Conservation (phyloP, 257 asterid genomes). For the Fraxinus excelsior region DNA sequence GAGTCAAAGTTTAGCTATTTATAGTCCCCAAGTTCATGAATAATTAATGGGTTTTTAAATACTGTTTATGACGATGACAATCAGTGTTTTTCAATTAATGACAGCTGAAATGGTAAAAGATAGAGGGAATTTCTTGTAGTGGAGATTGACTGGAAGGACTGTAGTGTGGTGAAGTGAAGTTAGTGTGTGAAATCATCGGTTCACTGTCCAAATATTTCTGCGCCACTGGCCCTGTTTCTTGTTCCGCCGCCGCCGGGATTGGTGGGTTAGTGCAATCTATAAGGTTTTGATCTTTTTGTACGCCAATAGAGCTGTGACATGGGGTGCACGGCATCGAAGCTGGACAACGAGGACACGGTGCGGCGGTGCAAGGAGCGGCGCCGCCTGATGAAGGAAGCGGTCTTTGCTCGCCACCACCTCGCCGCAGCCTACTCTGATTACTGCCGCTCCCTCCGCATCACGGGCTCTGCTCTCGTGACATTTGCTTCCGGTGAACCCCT, state of each 20-base stretch:
- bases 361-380: constrained; percentile 99
- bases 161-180: constrained; percentile 16
- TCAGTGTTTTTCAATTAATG: background rate
- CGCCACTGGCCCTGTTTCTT: background rate
- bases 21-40: background rate
- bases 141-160: constrained; percentile 16
- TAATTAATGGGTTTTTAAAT: background rate
- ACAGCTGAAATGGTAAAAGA: background rate
- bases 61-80: background rate
- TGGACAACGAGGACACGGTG: constrained; percentile 93
- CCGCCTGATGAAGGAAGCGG: constrained; percentile 86
- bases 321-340: constrained; percentile 97
- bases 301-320: constrained; percentile 25
- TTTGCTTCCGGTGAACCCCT: constrained; percentile 95
- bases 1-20: no score
- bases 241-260: constrained; percentile 18
- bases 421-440: constrained; percentile 96
- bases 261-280: background rate
- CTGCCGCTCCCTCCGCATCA: constrained; percentile 83
- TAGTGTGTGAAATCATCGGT: constrained; percentile 29
- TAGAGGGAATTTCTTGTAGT: constrained; percentile 23
- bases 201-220: background rate
- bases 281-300: background rate
- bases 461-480: constrained; percentile 80
- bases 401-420: constrained; percentile 88